Conservation (phyloP, 768 basidiomycete genomes). For the Rhizopogon vinicolor region DNA sequence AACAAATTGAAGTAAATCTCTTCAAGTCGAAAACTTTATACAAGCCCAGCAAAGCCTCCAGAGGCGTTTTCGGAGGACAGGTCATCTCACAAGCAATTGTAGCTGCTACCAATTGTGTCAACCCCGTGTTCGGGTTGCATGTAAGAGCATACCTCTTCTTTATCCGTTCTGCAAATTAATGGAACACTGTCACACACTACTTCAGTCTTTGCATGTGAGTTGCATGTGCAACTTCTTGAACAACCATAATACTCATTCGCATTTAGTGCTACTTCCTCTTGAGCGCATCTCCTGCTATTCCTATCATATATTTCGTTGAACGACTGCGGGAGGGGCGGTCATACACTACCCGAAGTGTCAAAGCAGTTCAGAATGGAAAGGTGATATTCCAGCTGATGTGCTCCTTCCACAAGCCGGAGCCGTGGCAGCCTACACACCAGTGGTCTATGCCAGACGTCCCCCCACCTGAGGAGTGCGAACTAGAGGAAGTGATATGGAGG, state of each 20-base stretch:
- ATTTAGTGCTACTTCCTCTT: slow-evolving; percentile 76
- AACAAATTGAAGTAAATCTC: slow-evolving; percentile 70
- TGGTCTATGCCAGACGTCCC: slow-evolving; percentile 63
- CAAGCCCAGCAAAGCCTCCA: slow-evolving; percentile 45
- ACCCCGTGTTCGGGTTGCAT: slow-evolving; percentile 61
- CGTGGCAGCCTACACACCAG: slow-evolving; percentile 65
- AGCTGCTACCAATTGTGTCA: slow-evolving; percentile 72
- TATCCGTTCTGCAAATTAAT: not conserved
- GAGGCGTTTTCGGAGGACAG: slow-evolving; percentile 87
- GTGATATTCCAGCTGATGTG: slow-evolving; percentile 65
- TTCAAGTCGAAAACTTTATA: slow-evolving; percentile 75
- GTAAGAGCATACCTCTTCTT: slow-evolving; percentile 41
- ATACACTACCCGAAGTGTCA: slow-evolving; percentile 63
- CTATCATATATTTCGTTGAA: slow-evolving; percentile 78
- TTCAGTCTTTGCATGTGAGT: slow-evolving; percentile 70
- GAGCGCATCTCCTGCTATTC: slow-evolving; percentile 65
- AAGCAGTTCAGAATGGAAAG: slow-evolving; percentile 51
- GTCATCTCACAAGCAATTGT: slow-evolving; percentile 87
- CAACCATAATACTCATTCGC: slow-evolving; percentile 4
- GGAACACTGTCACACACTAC: not conserved
- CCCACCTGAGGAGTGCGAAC: slow-evolving; percentile 57
- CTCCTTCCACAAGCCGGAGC: slow-evolving; percentile 80
- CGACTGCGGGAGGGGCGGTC: slow-evolving; percentile 69
- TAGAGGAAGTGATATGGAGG: slow-evolving; percentile 43
- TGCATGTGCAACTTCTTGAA: not conserved